Percentiles rank a stretch among this genome's conserved stretches.
Evolutionary conservation across 202 grass and related monocot species (phyloP).

Genomic region (Cymbopogon flexuosus): DNA sequence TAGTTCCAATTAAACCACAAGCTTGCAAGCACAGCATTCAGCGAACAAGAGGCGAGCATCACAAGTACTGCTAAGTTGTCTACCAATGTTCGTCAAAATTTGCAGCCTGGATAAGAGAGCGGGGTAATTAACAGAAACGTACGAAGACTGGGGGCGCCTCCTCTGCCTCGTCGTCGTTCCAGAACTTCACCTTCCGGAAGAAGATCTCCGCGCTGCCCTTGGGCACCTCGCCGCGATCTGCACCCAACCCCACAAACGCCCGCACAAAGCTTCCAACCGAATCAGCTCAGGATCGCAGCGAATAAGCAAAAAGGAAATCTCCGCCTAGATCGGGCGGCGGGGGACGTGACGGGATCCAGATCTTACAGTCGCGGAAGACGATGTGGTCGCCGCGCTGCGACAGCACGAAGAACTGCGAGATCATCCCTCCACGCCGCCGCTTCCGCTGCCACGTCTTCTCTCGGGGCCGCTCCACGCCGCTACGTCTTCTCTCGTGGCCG

Average conservation of each 20-base stretch:
- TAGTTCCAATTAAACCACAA: neutral
- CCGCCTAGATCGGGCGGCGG: constrained; percentile 16
- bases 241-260: neutral
- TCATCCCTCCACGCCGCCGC: constrained; percentile 43
- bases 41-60: neutral
- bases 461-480: neutral
- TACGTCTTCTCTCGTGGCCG: neutral
- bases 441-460: neutral
- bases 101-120: neutral
- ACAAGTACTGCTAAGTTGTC: neutral
- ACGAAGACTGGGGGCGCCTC: constrained; percentile 97
- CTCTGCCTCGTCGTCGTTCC: constrained; percentile 95
- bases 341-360: constrained; percentile 21
- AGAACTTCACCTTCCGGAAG: constrained; percentile 99
- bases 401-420: constrained; percentile 98
- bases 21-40: neutral
- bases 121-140: constrained; percentile 19
- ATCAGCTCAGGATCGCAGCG: neutral
- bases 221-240: constrained; percentile 94
- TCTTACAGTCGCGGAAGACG: constrained; percentile 97
- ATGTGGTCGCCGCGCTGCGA: constrained; percentile 98
- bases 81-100: neutral
- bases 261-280: neutral
- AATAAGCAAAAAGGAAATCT: neutral
- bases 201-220: constrained; percentile 99